Conservation (phyloP, 257 asterid species). For the Gentiana straminea region DNA sequence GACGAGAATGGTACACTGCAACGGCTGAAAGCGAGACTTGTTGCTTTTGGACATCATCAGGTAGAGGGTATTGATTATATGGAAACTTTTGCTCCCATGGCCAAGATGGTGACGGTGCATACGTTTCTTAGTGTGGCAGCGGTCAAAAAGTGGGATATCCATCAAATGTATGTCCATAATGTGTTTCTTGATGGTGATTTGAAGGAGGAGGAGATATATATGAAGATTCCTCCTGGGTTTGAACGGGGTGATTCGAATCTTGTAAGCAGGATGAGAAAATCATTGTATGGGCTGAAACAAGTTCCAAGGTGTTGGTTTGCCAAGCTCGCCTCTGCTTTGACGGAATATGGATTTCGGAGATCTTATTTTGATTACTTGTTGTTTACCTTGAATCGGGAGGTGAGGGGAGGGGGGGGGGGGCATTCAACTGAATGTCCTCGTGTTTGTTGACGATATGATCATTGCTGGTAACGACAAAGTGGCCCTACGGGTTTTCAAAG, state of each 20-base stretch:
- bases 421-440: too few relatives aligned
- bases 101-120: background rate
- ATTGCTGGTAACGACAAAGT: background rate
- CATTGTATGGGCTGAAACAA: background rate
- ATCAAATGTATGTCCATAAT: background rate
- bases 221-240: constrained; percentile 12
- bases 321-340: background rate
- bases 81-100: background rate
- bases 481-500: background rate
- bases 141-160: background rate
- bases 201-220: constrained; percentile 4
- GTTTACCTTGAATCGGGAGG: background rate
- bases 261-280: background rate
- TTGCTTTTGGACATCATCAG: too few relatives aligned
- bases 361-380: background rate
- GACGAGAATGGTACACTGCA: too few relatives aligned
- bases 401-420: too few relatives aligned
- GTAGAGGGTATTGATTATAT: background rate
- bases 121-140: background rate
- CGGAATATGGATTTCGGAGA: background rate
- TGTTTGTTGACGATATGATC: constrained; percentile 7
- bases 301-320: constrained; percentile 6
- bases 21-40: too few relatives aligned
- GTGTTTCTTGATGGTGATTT: constrained; percentile 2
- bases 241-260: too few relatives aligned